These are phyloP conservation scores for Fagopyrum homotropicum DNA, from an alignment of 148 eudicot genomes.

Conservation along the genomic window DNA sequence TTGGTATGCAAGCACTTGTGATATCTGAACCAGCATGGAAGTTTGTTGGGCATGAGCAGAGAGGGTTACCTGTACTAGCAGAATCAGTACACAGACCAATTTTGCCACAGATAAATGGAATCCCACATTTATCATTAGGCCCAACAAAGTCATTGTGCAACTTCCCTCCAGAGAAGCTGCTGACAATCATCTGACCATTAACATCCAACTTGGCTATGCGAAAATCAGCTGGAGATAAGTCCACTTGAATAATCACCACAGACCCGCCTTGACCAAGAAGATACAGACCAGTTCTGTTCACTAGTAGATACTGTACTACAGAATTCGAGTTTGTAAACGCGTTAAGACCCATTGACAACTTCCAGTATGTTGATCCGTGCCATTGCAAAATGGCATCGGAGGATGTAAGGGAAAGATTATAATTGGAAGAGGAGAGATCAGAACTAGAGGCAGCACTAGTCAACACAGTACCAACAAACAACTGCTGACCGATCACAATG, in stretches of 20 bases:
- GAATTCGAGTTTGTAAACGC: conserved; percentile 36
- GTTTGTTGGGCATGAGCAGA: conserved; percentile 56
- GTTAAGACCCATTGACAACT: conserved; percentile 50
- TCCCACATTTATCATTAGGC: conserved; percentile 47
- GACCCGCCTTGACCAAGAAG: conserved; percentile 36
- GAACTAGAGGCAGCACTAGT: conserved; percentile 31
- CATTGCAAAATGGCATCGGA: conserved; percentile 56
- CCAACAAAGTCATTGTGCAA: conserved; percentile 31
- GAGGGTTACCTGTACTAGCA: conserved; percentile 20
- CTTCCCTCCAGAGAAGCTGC: conserved; percentile 29
- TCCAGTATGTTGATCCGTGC: conserved; percentile 50
- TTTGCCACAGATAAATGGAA: conserved; percentile 53
- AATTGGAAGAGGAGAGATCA: conserved; percentile 46
- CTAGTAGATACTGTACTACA: conserved; percentile 34
- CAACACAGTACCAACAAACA: conserved; percentile 34
- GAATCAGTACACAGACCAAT: conserved; percentile 42
- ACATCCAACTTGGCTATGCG: conserved; percentile 42
- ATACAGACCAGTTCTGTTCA: conserved; percentile 55
- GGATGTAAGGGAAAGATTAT: conserved; percentile 33
- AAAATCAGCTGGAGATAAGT: conserved; percentile 31
- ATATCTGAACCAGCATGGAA: conserved; percentile 27
- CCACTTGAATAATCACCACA: conserved; percentile 31
- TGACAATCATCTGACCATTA: conserved; percentile 45
- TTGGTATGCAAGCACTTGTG: conserved; percentile 40
- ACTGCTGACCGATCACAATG: conserved; percentile 49